These are phyloP conservation scores for Penicillium waksmanii DNA, from an alignment of 495 filamentous ascomycete genomes.

Conservation along the genomic window DNA sequence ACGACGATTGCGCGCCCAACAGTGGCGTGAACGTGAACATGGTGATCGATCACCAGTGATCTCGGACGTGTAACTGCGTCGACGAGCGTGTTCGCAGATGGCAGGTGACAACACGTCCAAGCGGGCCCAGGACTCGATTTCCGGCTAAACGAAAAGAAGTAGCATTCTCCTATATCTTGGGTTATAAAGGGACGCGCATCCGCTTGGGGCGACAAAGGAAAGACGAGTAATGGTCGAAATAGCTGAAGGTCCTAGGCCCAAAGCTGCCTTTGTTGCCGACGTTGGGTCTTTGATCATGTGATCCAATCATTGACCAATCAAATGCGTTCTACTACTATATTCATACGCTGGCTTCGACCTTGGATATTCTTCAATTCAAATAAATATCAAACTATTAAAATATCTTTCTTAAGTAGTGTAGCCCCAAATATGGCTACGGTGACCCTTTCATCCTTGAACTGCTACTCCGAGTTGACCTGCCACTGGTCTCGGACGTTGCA, in stretches of 20 bases:
- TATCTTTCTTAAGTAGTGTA: too few relatives aligned
- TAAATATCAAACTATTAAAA: too few relatives aligned
- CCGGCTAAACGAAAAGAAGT: background rate
- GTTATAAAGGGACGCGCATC: background rate
- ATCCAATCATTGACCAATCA: background rate
- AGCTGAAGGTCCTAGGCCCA: background rate
- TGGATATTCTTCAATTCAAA: too few relatives aligned
- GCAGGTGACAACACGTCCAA: slow-evolving; percentile 13
- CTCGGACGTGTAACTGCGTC: slow-evolving; percentile 8
- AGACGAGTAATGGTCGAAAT: slow-evolving; percentile 2
- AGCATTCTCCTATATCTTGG: background rate
- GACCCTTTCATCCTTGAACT: too few relatives aligned
- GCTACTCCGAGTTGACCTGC: too few relatives aligned
- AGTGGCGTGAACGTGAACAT: slow-evolving; percentile 98
- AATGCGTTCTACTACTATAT: background rate
- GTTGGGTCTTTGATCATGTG: slow-evolving; percentile 10
- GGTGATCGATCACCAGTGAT: slow-evolving; percentile 21
- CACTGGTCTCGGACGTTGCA: too few relatives aligned
- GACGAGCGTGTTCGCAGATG: slow-evolving; percentile 15
- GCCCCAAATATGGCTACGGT: too few relatives aligned
- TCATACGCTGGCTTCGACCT: background rate
- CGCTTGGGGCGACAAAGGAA: background rate
- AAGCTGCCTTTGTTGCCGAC: slow-evolving; percentile 4
- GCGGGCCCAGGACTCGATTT: background rate
- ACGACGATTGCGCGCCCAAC: slow-evolving; percentile 80